Percentiles rank a stretch among this genome's conserved stretches.
Conservation (phyloP, 2,329 filamentous ascomycete genomes). For the Trichoderma afroharzianum region DNA sequence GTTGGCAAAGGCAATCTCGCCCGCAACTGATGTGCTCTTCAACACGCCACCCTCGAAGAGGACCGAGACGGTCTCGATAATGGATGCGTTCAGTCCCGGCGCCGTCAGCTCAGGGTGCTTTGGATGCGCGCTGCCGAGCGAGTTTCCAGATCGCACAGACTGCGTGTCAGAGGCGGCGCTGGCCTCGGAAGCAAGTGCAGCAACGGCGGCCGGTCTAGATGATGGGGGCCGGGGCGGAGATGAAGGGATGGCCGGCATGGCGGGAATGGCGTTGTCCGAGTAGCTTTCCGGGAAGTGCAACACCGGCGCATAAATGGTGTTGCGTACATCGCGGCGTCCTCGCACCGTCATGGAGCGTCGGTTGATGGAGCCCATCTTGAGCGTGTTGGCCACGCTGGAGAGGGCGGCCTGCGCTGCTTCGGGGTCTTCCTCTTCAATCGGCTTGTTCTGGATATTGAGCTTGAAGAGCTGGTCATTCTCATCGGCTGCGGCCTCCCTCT, state of each 20-base stretch:
- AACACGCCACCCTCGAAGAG: slow-evolving; percentile 72
- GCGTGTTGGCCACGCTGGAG: slow-evolving; percentile 69
- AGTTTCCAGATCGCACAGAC: slow-evolving; percentile 85
- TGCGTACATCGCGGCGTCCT: slow-evolving; percentile 85
- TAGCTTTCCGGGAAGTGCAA: slow-evolving; percentile 34
- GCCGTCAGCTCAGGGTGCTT: slow-evolving; percentile 79
- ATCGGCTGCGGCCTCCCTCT: slow-evolving; percentile 57
- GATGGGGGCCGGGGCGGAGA: slow-evolving; percentile 19
- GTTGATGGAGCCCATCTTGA: slow-evolving; percentile 60
- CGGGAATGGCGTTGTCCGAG: slow-evolving; percentile 29
- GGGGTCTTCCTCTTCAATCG: slow-evolving; percentile 73
- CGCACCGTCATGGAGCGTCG: slow-evolving; percentile 73
- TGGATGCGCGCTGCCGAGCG: slow-evolving; percentile 65
- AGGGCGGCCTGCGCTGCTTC: slow-evolving; percentile 70
- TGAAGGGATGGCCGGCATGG: slow-evolving; percentile 23
- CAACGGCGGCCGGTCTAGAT: slow-evolving; percentile 45
- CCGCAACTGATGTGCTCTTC: slow-evolving; percentile 70
- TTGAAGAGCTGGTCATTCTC: slow-evolving; percentile 68
- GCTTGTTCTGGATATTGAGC: slow-evolving; percentile 73
- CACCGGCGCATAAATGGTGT: slow-evolving; percentile 76
- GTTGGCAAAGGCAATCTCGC: slow-evolving; percentile 85
- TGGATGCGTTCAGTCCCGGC: slow-evolving; percentile 78
- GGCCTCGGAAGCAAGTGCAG: slow-evolving; percentile 60
- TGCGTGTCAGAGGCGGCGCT: slow-evolving; percentile 74
- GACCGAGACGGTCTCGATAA: slow-evolving; percentile 88